Percentiles rank a stretch among this genome's conserved stretches.
These are phyloP conservation scores for Skeletonema tropicum DNA, from an alignment of 108 stramenopile genomes.

Conservation along the genomic window DNA sequence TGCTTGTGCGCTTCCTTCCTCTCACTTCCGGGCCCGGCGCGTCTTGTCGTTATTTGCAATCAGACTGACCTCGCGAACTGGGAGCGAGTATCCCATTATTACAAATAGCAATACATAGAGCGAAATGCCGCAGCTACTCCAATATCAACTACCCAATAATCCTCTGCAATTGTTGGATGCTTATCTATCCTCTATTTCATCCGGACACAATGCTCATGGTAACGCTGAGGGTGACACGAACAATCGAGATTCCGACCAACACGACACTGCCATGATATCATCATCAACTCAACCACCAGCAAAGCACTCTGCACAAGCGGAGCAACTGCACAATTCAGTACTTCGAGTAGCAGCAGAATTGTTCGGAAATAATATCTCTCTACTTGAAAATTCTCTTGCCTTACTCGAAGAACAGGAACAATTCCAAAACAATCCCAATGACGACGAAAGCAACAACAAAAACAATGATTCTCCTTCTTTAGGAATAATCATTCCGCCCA, in stretches of 20 bases:
- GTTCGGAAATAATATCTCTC: constrained; percentile 12
- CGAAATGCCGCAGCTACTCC: background rate
- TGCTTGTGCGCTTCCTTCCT: no score
- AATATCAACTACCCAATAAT: constrained; percentile 16
- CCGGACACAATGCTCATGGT: background rate
- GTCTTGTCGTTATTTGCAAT: background rate
- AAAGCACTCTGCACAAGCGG: background rate
- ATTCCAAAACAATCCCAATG: background rate
- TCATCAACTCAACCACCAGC: background rate
- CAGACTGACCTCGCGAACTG: no score
- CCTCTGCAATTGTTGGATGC: constrained; percentile 45
- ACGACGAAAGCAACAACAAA: constrained; percentile 8
- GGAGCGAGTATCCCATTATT: no score
- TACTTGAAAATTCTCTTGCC: constrained; percentile 36
- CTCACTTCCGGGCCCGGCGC: background rate
- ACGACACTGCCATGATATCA: background rate
- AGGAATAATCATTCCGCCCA: background rate
- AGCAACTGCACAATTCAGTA: constrained; percentile 23
- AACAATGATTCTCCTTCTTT: background rate
- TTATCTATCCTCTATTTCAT: constrained; percentile 27
- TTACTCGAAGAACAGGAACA: constrained; percentile 38
- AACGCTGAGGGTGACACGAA: background rate
- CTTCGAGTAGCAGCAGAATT: constrained; percentile 36
- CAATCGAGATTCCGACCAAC: background rate
- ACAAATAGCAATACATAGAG: background rate